Percentiles rank a stretch among this genome's conserved stretches.
Evolutionary conservation across 2,329 filamentous ascomycete species (phyloP).

Genomic region (Alternaria postmessia): DNA sequence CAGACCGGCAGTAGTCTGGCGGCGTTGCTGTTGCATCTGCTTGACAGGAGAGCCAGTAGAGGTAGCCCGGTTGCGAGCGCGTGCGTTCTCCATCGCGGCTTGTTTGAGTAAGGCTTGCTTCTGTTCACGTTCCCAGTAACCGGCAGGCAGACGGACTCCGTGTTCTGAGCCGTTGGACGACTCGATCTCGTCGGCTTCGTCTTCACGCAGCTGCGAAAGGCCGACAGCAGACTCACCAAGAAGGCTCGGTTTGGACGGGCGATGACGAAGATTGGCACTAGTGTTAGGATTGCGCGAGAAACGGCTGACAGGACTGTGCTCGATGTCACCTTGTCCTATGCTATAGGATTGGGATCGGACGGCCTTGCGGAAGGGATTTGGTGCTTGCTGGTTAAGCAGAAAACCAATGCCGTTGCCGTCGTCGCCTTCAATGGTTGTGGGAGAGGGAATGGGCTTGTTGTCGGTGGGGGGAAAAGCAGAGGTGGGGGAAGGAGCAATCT

Average conservation of each 20-base stretch:
- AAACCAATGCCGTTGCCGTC: conserved; percentile 53
- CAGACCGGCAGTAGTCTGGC: conserved; percentile 56
- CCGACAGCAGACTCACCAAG: conserved; percentile 64
- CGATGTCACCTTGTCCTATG: conserved; percentile 81
- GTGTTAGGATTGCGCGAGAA: conserved; percentile 55
- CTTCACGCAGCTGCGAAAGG: conserved; percentile 46
- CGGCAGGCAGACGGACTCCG: conserved; percentile 51
- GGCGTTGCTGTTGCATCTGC: conserved; percentile 32
- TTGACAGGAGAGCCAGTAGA: conserved; percentile 40
- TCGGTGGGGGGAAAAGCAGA: conserved; percentile 36
- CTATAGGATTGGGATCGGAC: conserved; percentile 97
- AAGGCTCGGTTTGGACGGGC: conserved; percentile 80
- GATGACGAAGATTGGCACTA: conserved; percentile 68
- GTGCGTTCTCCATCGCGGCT: conserved; percentile 48
- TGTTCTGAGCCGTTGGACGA: conserved; percentile 65
- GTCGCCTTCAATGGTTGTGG: conserved; percentile 57
- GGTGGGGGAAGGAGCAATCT: conserved; percentile 47
- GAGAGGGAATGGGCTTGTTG: conserved; percentile 36
- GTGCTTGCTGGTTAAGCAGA: conserved; percentile 61
- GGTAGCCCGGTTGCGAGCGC: conserved; percentile 42
- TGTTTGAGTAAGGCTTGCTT: conserved; percentile 47
- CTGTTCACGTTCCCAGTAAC: conserved; percentile 45
- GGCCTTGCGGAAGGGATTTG: conserved; percentile 89
- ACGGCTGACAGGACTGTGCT: conserved; percentile 54
- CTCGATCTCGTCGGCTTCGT: conserved; percentile 70